Base-by-base conservation (phyloP, 192 early-diverging fungal species). In the Rhizoclosmatium sp. region DNA sequence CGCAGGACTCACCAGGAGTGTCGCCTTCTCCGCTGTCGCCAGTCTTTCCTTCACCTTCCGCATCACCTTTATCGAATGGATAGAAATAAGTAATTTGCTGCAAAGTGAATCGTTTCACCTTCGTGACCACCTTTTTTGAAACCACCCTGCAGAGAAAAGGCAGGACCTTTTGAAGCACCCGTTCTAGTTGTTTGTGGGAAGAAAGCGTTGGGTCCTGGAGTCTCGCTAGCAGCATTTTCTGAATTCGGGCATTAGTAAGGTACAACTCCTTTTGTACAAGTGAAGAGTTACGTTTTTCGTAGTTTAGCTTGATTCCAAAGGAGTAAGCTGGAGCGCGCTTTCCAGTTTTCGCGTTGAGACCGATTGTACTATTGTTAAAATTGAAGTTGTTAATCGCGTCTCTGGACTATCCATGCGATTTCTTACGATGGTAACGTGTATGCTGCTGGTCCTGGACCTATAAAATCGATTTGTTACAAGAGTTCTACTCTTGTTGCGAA, bases 391-490 rank as follows among this genome's bases (percentile, higher is more conserved):
- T 58, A 39, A 80, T 16, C 23, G n/a, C 21, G 31, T 3, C 3
- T 59, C 41, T 39, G n/a, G 40, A 7, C n/a, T 19, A 16, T 64
- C 4, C 5, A 14, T 66, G 58, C 31, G 44, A 40, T 19, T 23
- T 72, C 81, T 82, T 76, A 89, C 88, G 88, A 84, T 65, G 88
- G 88, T 46, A 89, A 76, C n/a, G 79, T 86, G 72, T 89, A 89
- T 16, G 88, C 88, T 46, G 88, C 88, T 44, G 88, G 88, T 23
- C 88, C 88, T 56, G 88, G 88, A 49, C 88, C 88, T 89, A n/a
- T 12, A 54, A 12, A 54, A 39, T 65, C n/a, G 65, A 14, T 31
- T 31, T 31, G 31, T 31, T 31, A 31, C 31, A 31, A 31, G 31
- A 31, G 31, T 31, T 31, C 31, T 31, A 31, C 31, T 31, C 31